These are phyloP conservation scores for Albizia julibrissin DNA, from an alignment of 306 rosid species.

Conservation along the genomic window DNA sequence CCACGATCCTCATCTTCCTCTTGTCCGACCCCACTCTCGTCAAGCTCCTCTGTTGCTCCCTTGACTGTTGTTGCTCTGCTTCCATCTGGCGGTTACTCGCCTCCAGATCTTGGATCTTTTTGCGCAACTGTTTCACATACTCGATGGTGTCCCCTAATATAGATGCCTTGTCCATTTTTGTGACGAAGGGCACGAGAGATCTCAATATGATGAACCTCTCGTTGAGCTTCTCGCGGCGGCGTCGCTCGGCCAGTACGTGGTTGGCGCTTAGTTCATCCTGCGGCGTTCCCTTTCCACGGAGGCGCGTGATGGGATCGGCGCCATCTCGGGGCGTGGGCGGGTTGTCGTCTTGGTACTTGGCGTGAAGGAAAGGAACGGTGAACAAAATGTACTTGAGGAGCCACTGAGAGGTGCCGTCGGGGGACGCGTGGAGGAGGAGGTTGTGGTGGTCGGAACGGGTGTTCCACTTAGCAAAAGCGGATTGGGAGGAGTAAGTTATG, in stretches of 20 bases:
- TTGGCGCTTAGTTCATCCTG: constrained; percentile 83
- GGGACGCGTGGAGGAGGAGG: constrained; percentile 35
- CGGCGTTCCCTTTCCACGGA: constrained; percentile 57
- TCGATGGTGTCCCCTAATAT: constrained; percentile 93
- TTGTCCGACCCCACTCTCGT: constrained; percentile 47
- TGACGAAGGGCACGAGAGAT: constrained; percentile 82
- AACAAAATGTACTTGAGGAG: constrained; percentile 72
- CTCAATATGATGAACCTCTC: constrained; percentile 80
- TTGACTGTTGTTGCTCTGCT: constrained; percentile 33
- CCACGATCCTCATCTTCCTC: constrained; percentile 74
- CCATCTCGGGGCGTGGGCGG: constrained; percentile 42
- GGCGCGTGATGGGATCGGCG: constrained; percentile 19
- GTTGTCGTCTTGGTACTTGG: constrained; percentile 55
- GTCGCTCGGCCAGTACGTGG: constrained; percentile 85
- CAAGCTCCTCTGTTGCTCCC: constrained; percentile 39
- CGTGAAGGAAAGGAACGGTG: constrained; percentile 72
- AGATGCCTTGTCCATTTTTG: constrained; percentile 96
- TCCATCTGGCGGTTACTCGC: constrained; percentile 57
- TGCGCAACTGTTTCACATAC: constrained; percentile 72
- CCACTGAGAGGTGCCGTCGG: constrained; percentile 56
- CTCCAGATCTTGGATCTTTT: constrained; percentile 81
- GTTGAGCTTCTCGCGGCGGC: constrained; percentile 80
- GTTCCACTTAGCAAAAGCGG: constrained; percentile 69
- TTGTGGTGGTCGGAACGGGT: constrained; percentile 1
- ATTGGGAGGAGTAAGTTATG: constrained; percentile 49